phyloP scores from a whole-genome alignment of 176 grass and related monocot species.

The Poa annua region DNA sequence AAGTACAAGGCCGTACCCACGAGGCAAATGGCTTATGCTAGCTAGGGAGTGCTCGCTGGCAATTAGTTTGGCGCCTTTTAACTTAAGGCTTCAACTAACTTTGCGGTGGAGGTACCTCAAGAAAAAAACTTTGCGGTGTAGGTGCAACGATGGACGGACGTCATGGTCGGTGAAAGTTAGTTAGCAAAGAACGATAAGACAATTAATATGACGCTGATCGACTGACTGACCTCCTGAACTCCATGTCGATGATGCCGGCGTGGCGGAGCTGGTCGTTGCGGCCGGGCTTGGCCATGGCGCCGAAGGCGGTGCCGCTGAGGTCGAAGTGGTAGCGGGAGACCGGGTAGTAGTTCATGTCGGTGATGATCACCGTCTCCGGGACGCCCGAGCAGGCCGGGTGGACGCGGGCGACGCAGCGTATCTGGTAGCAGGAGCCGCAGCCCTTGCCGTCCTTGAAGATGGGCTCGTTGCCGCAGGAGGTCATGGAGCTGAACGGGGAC shows the following conservation, averaged over 20 bases:
- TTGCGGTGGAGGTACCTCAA: background rate
- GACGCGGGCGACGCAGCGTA: constrained; percentile 18
- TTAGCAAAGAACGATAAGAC: background rate
- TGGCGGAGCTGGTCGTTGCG: constrained; percentile 51
- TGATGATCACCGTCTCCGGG: constrained; percentile 57
- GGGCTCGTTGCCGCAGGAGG: constrained; percentile 50
- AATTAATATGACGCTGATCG: background rate
- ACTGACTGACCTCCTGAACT: constrained; percentile 23
- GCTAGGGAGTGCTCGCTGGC: background rate
- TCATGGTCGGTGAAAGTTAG: background rate
- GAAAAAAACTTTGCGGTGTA: background rate
- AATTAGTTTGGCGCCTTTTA: background rate
- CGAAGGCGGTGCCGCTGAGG: constrained; percentile 62
- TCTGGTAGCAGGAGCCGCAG: constrained; percentile 55
- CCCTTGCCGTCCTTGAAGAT: constrained; percentile 58
- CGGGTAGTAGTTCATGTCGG: constrained; percentile 74
- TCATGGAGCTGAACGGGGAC: constrained; percentile 52
- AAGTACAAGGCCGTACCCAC: background rate
- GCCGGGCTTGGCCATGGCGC: constrained; percentile 51
- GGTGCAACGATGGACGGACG: background rate
- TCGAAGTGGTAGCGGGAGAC: constrained; percentile 63
- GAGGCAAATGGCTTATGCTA: background rate
- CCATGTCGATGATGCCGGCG: constrained; percentile 60
- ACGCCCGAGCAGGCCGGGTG: constrained; percentile 57
- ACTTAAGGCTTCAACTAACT: background rate